Evolutionary conservation across 2,329 filamentous ascomycete species (phyloP).

Genomic region (Aspergillus piperis): DNA sequence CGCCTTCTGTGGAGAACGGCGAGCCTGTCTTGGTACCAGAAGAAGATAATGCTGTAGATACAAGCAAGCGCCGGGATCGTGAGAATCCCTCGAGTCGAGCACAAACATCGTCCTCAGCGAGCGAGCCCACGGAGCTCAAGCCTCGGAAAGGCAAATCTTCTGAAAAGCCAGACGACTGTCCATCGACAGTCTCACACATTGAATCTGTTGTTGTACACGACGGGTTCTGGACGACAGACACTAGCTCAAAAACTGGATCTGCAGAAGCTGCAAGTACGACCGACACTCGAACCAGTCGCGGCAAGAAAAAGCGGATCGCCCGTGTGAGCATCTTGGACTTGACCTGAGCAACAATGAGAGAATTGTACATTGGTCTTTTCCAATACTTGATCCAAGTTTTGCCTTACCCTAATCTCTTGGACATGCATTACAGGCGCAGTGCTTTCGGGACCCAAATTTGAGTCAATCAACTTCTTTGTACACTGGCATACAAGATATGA

Average conservation of each 20-base stretch:
- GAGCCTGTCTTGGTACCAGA: background rate
- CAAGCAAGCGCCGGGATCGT: too few relatives aligned
- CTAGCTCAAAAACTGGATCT: constrained; percentile 4
- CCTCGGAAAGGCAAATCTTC: background rate
- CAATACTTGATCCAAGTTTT: too few relatives aligned
- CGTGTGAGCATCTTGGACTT: constrained; percentile 40
- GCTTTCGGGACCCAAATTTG: background rate
- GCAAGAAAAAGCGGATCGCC: constrained; percentile 32
- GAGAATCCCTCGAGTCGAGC: background rate
- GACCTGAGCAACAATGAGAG: constrained; percentile 9
- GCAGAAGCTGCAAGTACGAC: background rate
- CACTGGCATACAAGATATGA: background rate
- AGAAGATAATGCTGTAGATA: background rate
- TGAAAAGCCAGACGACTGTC: background rate
- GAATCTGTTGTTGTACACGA: constrained; percentile 16
- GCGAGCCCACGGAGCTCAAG: background rate
- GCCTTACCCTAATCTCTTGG: background rate
- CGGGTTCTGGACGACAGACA: constrained; percentile 17
- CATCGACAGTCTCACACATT: constrained; percentile 9
- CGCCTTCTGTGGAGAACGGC: background rate
- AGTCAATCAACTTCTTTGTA: background rate
- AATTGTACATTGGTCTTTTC: background rate
- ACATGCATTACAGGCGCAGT: background rate
- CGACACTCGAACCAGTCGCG: constrained; percentile 8
- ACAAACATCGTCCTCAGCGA: background rate